These are phyloP conservation scores for Naganishia sp. DNA, from an alignment of 1,284 basidiomycete genomes.

Conservation along the genomic window DNA sequence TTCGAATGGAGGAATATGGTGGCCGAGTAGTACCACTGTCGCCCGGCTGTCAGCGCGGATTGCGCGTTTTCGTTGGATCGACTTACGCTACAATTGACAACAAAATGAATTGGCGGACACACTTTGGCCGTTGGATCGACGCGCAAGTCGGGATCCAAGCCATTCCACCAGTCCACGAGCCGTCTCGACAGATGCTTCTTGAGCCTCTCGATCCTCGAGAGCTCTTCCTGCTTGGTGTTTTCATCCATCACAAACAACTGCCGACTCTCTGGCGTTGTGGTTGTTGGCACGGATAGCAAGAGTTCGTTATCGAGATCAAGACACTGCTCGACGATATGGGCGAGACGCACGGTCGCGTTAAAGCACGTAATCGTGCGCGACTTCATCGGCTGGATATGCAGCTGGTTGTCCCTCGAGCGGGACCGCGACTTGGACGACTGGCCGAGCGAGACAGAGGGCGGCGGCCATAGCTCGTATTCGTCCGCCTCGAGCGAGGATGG, in stretches of 20 bases:
- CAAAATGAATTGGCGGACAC: constrained; percentile 46
- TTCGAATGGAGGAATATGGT: constrained; percentile 47
- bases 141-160: constrained; percentile 40
- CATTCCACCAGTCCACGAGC: constrained; percentile 41
- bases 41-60: too few relatives aligned
- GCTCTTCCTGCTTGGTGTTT: constrained; percentile 18
- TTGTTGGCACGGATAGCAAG: neutral
- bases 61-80: too few relatives aligned
- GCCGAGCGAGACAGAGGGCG: constrained; percentile 38
- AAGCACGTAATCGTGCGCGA: constrained; percentile 36
- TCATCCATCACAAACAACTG: constrained; percentile 24
- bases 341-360: constrained; percentile 46
- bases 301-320: constrained; percentile 45
- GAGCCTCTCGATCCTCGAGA: constrained; percentile 25
- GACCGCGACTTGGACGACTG: constrained; percentile 18
- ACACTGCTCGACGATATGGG: constrained; percentile 48
- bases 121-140: constrained; percentile 33
- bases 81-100: constrained; percentile 46
- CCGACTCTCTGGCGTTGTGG: neutral
- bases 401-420: constrained; percentile 28
- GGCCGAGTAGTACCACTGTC: constrained; percentile 48
- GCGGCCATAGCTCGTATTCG: constrained; percentile 54
- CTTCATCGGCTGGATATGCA: constrained; percentile 38
- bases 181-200: constrained; percentile 38
- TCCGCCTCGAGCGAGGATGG: constrained; percentile 53